Evolutionary conservation across 2,329 filamentous ascomycete species (phyloP), one percentile per base, ranked within the genome.

Genomic region (Paracoccidioides lutzii): DNA sequence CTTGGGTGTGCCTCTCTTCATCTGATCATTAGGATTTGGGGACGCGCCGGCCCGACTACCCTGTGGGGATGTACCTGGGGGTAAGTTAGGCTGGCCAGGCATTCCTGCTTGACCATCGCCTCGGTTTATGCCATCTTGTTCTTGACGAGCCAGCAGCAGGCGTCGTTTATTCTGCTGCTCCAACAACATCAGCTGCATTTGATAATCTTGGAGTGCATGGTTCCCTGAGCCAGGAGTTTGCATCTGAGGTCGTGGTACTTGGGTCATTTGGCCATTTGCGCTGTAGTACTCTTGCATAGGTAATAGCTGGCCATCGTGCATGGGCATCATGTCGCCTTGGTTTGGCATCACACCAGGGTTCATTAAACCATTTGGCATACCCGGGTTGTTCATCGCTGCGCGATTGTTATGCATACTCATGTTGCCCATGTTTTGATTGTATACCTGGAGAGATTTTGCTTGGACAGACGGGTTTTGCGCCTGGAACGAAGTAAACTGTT

Each of bases 401-500:
- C 85, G 85, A 70, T 68, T 67, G 67, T 90, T 86, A 72, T 91
- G 87, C 72, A 90, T 83, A 73, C n/a, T n/a, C n/a, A n/a, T n/a
- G n/a, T n/a, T n/a, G n/a, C 86, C 83, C 69, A 95, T 80, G 72
- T 84, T 87, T 73, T 88, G 83, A 69, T 87, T 83, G 79, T 95
- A 95, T 70, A 88, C 84, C 72, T 89, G 84, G 71, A 95, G 87
- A 66, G 85, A 85, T 77, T 94, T 94, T 67, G 84, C 80, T 76
- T 91, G 87, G 60, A 82, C 78, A 61, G 77, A 76, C 57, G 80
- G 79, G 56, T 68, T 70, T 60, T 66, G 70, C 74, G 77, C 72
- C 68, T 76, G 78, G 70, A 83, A 79, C 62, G 76, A 74, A 71
- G 84, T 82, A 73, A 94, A 85, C 75, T 93, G 87, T 67, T 85